Percentiles rank a stretch among this genome's conserved stretches.
Evolutionary conservation across 176 grass and related monocot species (phyloP).

Genomic region (Rhynchospora breviuscula): DNA sequence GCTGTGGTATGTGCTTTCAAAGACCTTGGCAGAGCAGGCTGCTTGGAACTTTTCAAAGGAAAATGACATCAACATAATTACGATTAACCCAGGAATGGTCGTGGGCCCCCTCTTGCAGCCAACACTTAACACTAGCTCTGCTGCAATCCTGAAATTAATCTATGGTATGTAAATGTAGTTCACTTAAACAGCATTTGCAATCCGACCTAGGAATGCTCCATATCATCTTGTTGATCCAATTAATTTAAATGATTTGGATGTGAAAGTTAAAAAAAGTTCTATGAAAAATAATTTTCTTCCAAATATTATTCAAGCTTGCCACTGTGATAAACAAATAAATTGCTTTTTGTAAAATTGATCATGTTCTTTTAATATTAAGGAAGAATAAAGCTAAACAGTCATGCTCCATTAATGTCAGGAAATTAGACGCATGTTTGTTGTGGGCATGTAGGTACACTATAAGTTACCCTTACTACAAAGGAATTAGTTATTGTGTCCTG

Average conservation of each 20-base stretch:
- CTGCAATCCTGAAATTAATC: conserved; percentile 27
- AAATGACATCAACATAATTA: conserved; percentile 26
- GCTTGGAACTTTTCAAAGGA: conserved; percentile 36
- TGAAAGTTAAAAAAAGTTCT: background rate
- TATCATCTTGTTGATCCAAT: background rate
- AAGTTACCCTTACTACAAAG: background rate
- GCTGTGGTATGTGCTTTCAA: conserved; percentile 37
- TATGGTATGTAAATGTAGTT: background rate
- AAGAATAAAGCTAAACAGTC: background rate
- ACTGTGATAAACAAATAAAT: background rate
- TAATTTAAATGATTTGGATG: background rate
- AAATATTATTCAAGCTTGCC: background rate
- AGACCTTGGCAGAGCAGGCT: conserved; percentile 30
- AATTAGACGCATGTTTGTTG: background rate
- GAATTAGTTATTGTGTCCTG: background rate
- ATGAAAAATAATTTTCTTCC: background rate
- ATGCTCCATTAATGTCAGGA: background rate
- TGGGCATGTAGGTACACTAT: background rate
- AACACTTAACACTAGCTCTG: conserved; percentile 35
- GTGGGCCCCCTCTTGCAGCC: conserved; percentile 32
- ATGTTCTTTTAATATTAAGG: background rate
- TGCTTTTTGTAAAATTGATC: background rate
- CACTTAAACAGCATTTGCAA: background rate
- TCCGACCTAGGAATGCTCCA: background rate
- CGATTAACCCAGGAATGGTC: conserved; percentile 37